Conservation (phyloP, 2,329 filamentous ascomycete genomes). For the Claviceps lovelessii region DNA sequence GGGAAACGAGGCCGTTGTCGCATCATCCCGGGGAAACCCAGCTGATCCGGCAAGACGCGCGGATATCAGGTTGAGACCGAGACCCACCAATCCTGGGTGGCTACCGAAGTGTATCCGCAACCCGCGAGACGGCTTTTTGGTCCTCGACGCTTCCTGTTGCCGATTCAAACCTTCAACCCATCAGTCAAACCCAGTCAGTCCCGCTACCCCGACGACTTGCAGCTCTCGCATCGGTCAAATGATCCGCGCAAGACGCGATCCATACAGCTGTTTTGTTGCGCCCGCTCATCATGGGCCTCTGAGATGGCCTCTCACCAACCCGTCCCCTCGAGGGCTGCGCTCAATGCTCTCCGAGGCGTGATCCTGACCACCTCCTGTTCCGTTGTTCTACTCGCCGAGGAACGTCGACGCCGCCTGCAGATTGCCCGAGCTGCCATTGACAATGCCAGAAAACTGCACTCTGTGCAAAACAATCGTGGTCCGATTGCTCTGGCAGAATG, state of each 20-base stretch:
- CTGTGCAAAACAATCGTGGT: slow-evolving; percentile 18
- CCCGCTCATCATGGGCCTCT: slow-evolving; percentile 13
- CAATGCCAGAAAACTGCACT: slow-evolving; percentile 38
- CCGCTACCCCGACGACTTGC: not conserved
- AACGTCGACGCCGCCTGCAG: slow-evolving; percentile 40
- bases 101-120: slow-evolving; percentile 1
- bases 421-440: slow-evolving; percentile 34
- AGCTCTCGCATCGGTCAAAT: not conserved
- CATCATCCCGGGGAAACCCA: no score
- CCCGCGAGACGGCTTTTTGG: not conserved
- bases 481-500: slow-evolving; percentile 16
- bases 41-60: no score
- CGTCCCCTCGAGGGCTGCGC: slow-evolving; percentile 39
- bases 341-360: slow-evolving; percentile 40
- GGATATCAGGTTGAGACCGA: no score
- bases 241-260: not conserved
- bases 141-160: not conserved
- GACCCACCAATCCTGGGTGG: not conserved
- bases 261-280: not conserved
- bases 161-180: no score
- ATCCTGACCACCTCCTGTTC: slow-evolving; percentile 44
- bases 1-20: no score
- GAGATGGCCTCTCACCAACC: slow-evolving; percentile 32
- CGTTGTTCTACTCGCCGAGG: slow-evolving; percentile 39
- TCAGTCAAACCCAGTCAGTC: not conserved